These are phyloP conservation scores for Tremellales sp. DNA, from an alignment of 1,284 basidiomycete species.

Conservation along the genomic window DNA sequence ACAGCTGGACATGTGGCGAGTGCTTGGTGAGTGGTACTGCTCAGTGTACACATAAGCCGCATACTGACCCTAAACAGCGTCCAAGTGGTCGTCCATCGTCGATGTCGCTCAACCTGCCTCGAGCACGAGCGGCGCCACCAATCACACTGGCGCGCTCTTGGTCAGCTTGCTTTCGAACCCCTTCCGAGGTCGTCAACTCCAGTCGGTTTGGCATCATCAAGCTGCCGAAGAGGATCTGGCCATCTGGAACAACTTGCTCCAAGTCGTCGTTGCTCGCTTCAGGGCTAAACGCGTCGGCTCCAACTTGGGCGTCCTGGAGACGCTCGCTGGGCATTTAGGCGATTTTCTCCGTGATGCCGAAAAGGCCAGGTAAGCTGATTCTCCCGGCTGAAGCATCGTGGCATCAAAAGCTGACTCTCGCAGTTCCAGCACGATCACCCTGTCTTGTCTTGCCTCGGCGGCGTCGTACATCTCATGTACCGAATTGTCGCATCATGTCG, in stretches of 20 bases:
- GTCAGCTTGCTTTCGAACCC: conserved; percentile 38
- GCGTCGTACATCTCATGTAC: conserved; percentile 23
- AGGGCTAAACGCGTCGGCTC: conserved; percentile 34
- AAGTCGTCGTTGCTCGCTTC: conserved; percentile 33
- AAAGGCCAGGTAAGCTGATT: conserved; percentile 19
- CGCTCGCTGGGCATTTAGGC: conserved; percentile 34
- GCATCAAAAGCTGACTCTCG: conserved; percentile 14
- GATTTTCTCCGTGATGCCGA: conserved; percentile 25
- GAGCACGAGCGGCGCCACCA: conserved; percentile 16
- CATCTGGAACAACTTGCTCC: conserved; percentile 32
- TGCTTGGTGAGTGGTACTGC: conserved; percentile 18
- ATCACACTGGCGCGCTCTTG: conserved; percentile 40
- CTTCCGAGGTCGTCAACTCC: conserved; percentile 26
- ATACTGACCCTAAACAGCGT: conserved; percentile 13
- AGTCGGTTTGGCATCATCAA: conserved; percentile 32
- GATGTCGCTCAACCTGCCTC: conserved; percentile 23
- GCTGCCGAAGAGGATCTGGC: conserved; percentile 21
- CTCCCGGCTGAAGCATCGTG: neutral
- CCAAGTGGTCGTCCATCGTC: conserved; percentile 29
- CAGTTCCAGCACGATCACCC: conserved; percentile 30
- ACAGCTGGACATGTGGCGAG: conserved; percentile 38
- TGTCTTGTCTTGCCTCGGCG: conserved; percentile 34
- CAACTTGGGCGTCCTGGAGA: conserved; percentile 41
- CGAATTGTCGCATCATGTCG: neutral
- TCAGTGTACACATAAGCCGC: neutral